Evolutionary conservation across 2,329 filamentous ascomycete species (phyloP), one percentile per base, ranked within the genome.

Genomic region (Ascochyta clinopodiicola): DNA sequence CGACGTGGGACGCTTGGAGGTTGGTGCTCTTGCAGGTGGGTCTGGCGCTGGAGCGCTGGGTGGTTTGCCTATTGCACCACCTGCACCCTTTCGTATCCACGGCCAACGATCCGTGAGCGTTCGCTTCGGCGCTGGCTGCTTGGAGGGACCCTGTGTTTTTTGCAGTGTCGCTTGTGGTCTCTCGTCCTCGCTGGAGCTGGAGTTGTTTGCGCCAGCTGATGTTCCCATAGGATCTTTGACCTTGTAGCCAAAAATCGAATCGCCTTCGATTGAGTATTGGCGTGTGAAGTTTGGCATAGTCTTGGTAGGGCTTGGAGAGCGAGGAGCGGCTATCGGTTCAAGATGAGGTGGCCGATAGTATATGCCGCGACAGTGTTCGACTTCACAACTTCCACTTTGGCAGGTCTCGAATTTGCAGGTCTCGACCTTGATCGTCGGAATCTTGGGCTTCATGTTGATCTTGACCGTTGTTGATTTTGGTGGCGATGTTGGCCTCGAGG

Each of bases 211-310:
- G 21, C 61, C 62, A 1, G 56, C 49, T 3, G 48, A 31, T 12
- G 67, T 62, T 12, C 62, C 58, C 0, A 44, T 37, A 15, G 56
- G 39, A 15, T 65, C 57, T 37, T 61, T 59, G 38, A 50, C 57
- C 29, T 37, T 59, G 51, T 67, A 66, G 0, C 63, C 64, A 37
- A 72, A 72, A 25, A 70, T 60, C 2, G 63, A 57, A 44, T 67
- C 61, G 3, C 61, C 57, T 19, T 63, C 61, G 7, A 64, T 43
- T 2, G 59, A 61, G 15, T 66, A 66, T 12, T 63, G 64, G 34
- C 62, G 57, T n/a, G 55, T 59, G 44, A 68, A 68, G 27, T 60
- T 63, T 2, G 61, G 59, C 52, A 61, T 66, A 9, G 59, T 52
- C 29, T 68, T 69, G 10, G 60, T 56, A 7, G 67, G 64, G 15